phyloP scores from a whole-genome alignment of 2,329 filamentous ascomycete genomes.

The Apiospora phragmitis region DNA sequence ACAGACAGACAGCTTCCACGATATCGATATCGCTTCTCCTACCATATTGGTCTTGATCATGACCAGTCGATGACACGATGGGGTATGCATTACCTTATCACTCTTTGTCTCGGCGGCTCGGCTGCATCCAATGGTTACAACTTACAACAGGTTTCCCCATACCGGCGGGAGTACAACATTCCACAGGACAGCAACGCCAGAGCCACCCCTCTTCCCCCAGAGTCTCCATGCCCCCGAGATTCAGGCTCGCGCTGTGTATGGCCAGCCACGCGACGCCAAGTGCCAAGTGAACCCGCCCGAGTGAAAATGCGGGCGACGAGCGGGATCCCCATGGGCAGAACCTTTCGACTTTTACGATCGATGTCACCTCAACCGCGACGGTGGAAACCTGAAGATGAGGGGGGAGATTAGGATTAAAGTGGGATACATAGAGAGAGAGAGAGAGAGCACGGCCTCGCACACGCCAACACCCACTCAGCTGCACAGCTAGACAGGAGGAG shows the following conservation, averaged over 20 bases:
- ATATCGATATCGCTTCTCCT: neutral
- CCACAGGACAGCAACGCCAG: neutral
- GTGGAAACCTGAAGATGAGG: neutral
- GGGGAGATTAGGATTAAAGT: neutral
- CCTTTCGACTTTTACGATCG: slow-evolving; percentile 6
- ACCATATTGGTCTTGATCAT: neutral
- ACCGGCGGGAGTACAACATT: neutral
- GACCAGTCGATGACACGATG: neutral
- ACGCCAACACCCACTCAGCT: neutral
- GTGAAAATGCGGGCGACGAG: slow-evolving; percentile 4
- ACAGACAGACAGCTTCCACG: neutral
- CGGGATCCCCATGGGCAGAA: slow-evolving; percentile 4
- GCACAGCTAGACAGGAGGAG: neutral
- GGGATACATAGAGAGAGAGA: neutral
- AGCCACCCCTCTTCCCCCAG: neutral
- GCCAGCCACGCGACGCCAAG: slow-evolving; percentile 4
- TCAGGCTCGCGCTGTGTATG: neutral
- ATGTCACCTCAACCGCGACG: slow-evolving; percentile 1
- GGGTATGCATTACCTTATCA: neutral
- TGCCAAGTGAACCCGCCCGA: neutral
- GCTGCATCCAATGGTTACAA: neutral
- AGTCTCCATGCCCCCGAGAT: neutral
- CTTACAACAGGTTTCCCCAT: neutral
- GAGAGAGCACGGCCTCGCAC: neutral
- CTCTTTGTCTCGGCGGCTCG: neutral